Base-by-base conservation (phyloP, 2,329 filamentous ascomycete species). In the Colletotrichum australisinense region DNA sequence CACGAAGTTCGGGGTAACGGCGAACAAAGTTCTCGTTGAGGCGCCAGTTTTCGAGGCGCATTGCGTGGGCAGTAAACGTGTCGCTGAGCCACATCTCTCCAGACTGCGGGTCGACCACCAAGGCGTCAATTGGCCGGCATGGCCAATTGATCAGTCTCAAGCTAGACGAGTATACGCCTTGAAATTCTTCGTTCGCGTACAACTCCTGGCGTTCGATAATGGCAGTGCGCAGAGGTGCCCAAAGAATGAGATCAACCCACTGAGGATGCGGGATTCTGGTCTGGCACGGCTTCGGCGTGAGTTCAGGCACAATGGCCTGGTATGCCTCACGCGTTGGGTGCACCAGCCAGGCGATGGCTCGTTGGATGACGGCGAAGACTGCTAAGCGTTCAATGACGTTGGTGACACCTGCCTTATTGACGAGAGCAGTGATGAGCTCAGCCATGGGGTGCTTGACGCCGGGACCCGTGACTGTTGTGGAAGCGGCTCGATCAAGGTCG, bases 131-230 rank as follows among this genome's bases (percentile, higher is more conserved):
- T 9, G 78, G 76, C 19, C 76, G 75, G 28, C 74, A 75, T 30
- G 80, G 78, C 83, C 81, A 84, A 56, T 84, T 81, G 58, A 81
- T 75, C 63, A 81, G 73, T 38, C 80, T 80, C 59, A 84, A 66
- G 66, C 78, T 80, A 49, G 76, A 75, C 56, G 76, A 79, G 74
- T 84, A 84, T 52, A 81, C 59, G 66, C 78, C 77, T 53, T 79
- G 78, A 56, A 84, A 84, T 63, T 84, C 82, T 3, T 79, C 78
- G 8, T 80, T 84, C 53, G 79, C 80, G 68, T 85, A 85, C 5
- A 79, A 63, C 19, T 79, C 77, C 69, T 82, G 83, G 26, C 80
- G 79, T 59, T 80, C 76, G 28, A 83, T 82, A 59, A 82, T 77
- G 53, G 77, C 79, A 64, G 82, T 80, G 69, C 82, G 81, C 30